A percentile compares a stretch with the other conserved stretches of the same genome.
Conservation (phyloP, 805 yeast species). For the Saccharomyces paradoxus region DNA sequence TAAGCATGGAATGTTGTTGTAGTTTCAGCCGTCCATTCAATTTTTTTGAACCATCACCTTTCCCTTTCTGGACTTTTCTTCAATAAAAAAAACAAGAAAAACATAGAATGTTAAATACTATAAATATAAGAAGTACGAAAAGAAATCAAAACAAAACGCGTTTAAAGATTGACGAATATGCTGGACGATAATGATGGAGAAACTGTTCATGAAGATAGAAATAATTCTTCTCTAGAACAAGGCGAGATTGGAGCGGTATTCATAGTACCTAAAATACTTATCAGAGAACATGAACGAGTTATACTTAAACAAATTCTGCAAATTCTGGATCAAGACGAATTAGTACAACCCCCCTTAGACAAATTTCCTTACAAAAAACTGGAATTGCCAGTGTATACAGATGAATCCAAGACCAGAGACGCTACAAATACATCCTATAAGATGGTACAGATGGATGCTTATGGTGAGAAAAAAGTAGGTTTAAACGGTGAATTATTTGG, state of each 20-base stretch:
- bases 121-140: not conserved
- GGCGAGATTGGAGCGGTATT: not conserved
- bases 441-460: constrained; percentile 29
- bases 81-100: not conserved
- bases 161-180: not conserved
- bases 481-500: constrained; percentile 33
- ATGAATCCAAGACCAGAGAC: constrained; percentile 2
- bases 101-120: not conserved
- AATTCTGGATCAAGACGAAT: constrained; percentile 11
- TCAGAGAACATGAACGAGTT: constrained; percentile 16
- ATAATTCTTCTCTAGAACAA: not conserved
- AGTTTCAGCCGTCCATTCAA: not conserved
- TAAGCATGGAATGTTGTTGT: too few relatives aligned
- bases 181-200: not conserved
- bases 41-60: not conserved
- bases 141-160: not conserved
- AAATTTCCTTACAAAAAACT: constrained; percentile 16
- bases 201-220: not conserved
- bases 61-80: not conserved
- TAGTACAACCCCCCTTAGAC: constrained; percentile 17
- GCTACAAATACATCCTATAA: constrained; percentile 6
- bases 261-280: not conserved
- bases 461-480: constrained; percentile 40
- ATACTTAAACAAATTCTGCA: constrained; percentile 19
- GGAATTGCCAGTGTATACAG: constrained; percentile 13